Evolutionary conservation across 176 grass and related monocot genomes (phyloP).

Genomic region (Calamus simplicifolius): DNA sequence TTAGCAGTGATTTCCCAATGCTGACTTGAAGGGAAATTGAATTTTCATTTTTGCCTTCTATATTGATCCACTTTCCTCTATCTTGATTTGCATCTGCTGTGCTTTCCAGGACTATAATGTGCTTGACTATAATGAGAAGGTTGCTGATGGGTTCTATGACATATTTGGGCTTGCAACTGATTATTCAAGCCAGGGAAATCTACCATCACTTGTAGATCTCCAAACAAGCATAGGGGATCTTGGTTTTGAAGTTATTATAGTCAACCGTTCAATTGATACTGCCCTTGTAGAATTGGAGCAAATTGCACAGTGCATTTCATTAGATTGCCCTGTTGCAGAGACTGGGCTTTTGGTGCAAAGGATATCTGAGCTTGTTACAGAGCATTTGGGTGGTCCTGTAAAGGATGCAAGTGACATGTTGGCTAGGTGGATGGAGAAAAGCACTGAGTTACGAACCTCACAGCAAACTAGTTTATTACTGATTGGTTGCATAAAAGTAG

Average conservation of each 20-base stretch:
- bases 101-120: slow-evolving; percentile 78
- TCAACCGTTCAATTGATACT: slow-evolving; percentile 80
- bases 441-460: slow-evolving; percentile 76
- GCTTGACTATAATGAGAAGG: slow-evolving; percentile 93
- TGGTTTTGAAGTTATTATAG: slow-evolving; percentile 96
- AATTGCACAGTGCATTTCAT: slow-evolving; percentile 79
- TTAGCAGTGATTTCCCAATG: no score
- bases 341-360: slow-evolving; percentile 74
- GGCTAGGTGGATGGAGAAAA: slow-evolving; percentile 72
- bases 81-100: slow-evolving; percentile 21
- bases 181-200: slow-evolving; percentile 54
- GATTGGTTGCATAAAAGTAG: slow-evolving; percentile 93
- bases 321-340: slow-evolving; percentile 71
- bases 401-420: slow-evolving; percentile 87
- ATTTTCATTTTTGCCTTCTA: no score
- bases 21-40: no score
- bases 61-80: background rate
- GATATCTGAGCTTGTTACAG: slow-evolving; percentile 89
- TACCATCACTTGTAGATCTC: slow-evolving; percentile 85
- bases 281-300: slow-evolving; percentile 86
- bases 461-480: slow-evolving; percentile 89
- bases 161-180: slow-evolving; percentile 65
- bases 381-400: slow-evolving; percentile 92
- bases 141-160: slow-evolving; percentile 96
- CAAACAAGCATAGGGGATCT: slow-evolving; percentile 89